Evolutionary conservation across 495 filamentous ascomycete genomes (phyloP).

Genomic region (Penicillium pancosmium): DNA sequence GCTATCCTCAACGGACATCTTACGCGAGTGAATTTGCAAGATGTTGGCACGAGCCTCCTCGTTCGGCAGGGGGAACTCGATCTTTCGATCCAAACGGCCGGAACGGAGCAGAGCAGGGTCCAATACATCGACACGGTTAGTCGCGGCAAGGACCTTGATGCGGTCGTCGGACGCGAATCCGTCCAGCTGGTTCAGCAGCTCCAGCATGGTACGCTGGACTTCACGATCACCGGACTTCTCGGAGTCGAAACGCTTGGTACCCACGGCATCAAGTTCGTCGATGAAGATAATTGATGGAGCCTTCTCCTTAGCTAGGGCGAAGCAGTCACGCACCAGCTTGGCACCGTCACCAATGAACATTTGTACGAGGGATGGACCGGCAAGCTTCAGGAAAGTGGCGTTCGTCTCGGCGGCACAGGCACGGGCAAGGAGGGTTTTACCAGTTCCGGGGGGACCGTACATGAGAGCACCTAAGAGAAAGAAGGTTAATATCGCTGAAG

Average conservation of each 20-base stretch:
- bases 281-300: conserved; percentile 99
- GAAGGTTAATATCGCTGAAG: conserved; percentile 8
- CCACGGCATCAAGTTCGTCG: conserved; percentile 95
- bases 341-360: conserved; percentile 99
- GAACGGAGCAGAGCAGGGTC: conserved; percentile 93
- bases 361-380: conserved; percentile 97
- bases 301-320: conserved; percentile 97
- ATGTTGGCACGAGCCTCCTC: conserved; percentile 98
- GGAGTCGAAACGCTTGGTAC: conserved; percentile 98
- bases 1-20: conserved; percentile 93
- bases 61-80: conserved; percentile 99
- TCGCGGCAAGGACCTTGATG: conserved; percentile 97
- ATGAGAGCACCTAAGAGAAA: conserved; percentile 78
- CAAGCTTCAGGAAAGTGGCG: conserved; percentile 98
- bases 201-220: conserved; percentile 98
- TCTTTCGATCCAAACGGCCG: conserved; percentile 95
- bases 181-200: conserved; percentile 97
- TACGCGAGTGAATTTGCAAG: conserved; percentile 93
- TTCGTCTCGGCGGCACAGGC: conserved; percentile 98
- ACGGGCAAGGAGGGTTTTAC: conserved; percentile 95
- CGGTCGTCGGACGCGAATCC: conserved; percentile 98
- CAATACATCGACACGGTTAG: conserved; percentile 96
- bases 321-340: conserved; percentile 96
- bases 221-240: conserved; percentile 98
- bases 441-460: conserved; percentile 96